phyloP scores from a whole-genome alignment of 1,284 basidiomycete genomes.

The Puccinia hordei region DNA sequence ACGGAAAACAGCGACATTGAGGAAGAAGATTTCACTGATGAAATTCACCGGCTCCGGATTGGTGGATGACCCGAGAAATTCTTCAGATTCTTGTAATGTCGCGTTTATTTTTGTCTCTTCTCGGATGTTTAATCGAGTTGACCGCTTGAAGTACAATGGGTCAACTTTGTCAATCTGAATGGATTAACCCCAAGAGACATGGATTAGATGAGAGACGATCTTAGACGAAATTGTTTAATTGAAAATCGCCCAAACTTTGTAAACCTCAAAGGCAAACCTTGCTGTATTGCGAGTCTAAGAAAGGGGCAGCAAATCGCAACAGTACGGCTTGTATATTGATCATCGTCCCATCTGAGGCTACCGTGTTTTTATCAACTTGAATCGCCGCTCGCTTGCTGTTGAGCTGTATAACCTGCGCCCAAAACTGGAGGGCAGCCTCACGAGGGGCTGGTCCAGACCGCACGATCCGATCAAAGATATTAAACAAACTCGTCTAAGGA shows the following conservation, averaged over 20 bases:
- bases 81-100: slow-evolving; percentile 76
- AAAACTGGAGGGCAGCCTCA: slow-evolving; percentile 82
- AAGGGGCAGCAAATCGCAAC: slow-evolving; percentile 88
- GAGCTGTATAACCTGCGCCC: slow-evolving; percentile 72
- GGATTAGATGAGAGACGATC: not conserved
- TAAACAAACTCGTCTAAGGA: slow-evolving; percentile 74
- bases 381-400: slow-evolving; percentile 87
- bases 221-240: not conserved
- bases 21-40: slow-evolving; percentile 91
- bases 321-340: slow-evolving; percentile 82
- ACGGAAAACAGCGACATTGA: slow-evolving; percentile 79
- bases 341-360: slow-evolving; percentile 91
- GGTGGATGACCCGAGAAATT: slow-evolving; percentile 66
- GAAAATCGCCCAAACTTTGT: not conserved
- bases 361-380: slow-evolving; percentile 82
- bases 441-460: slow-evolving; percentile 76
- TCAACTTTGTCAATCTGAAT: slow-evolving; percentile 86
- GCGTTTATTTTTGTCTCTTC: slow-evolving; percentile 92
- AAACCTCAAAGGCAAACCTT: slow-evolving; percentile 66
- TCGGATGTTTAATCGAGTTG: slow-evolving; percentile 70
- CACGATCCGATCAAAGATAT: slow-evolving; percentile 83
- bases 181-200: slow-evolving; percentile 1
- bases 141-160: slow-evolving; percentile 73
- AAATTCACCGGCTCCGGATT: slow-evolving; percentile 71
- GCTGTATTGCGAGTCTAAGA: slow-evolving; percentile 86